A percentile compares a stretch with the other conserved stretches of the same genome.
Evolutionary conservation across 208 protist species (phyloP).

Genomic region (Trypanosoma lewisi): DNA sequence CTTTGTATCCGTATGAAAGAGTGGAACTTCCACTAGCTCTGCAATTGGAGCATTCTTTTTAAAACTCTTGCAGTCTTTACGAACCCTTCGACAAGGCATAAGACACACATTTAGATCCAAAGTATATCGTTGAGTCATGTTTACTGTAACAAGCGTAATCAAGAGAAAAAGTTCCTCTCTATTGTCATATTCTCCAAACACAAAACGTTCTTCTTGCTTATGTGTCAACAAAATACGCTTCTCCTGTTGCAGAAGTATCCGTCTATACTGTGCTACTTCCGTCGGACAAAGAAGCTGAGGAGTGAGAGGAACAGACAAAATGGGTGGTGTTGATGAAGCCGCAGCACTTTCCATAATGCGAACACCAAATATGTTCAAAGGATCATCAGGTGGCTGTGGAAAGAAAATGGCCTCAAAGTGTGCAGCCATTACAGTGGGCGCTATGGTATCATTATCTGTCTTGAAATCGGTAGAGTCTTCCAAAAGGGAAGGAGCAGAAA

Average conservation of each 20-base stretch:
- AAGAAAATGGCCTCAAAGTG: constrained; percentile 18
- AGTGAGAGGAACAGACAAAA: constrained; percentile 17
- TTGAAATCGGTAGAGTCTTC: neutral
- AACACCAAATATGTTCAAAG: constrained; percentile 10
- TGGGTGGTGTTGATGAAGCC: neutral
- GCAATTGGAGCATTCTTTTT: constrained; percentile 26
- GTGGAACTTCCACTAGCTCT: constrained; percentile 56
- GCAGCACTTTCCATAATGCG: neutral
- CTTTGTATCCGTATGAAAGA: constrained; percentile 49
- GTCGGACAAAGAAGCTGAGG: constrained; percentile 3
- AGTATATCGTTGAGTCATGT: constrained; percentile 49
- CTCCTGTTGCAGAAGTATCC: constrained; percentile 1
- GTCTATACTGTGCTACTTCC: constrained; percentile 7
- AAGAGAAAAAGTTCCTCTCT: constrained; percentile 34
- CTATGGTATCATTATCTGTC: neutral
- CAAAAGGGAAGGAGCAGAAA: neutral
- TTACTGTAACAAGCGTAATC: constrained; percentile 69
- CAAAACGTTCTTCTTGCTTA: constrained; percentile 15
- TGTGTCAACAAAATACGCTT: neutral
- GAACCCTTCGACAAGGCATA: constrained; percentile 53
- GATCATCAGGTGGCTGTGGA: constrained; percentile 19
- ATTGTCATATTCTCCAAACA: neutral
- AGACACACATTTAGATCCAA: constrained; percentile 73
- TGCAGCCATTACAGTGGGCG: neutral
- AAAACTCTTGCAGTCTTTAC: constrained; percentile 27